Evolutionary conservation across 805 yeast species (phyloP), one percentile per base, ranked within the genome.

Genomic region (Ogataea populi-albae): DNA sequence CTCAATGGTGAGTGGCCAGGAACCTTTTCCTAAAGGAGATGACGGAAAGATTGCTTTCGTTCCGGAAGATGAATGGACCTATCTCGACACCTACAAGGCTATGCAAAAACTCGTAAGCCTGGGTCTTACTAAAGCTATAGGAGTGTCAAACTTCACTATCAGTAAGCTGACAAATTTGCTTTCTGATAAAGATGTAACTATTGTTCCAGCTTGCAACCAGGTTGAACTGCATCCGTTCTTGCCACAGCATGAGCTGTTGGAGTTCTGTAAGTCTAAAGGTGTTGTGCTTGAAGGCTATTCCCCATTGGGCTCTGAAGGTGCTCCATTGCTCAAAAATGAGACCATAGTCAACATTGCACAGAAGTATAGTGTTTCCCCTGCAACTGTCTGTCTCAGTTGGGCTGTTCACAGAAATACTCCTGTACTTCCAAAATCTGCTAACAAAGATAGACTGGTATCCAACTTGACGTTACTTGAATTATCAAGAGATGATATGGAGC

Each of bases 251-350:
- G 79, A 79, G 45, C 66, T 85, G 43, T 54, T 73, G 20, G 70
- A 72, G 20, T 81, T 55, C 58, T 69, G 79, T 54, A 62, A 67
- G 34, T 54, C 62, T 19, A 66, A 83, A 45, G 73, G 67, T 44
- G 80, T 81, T 45, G 59, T 67, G 20, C 61, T 81, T 30, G 84
- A 82, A 57, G 94, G 93, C 8, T 86, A 84, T 64, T 79, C 87
- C 22, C 94, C 95, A 19, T 66, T 86, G 48, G 91, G 88, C 10
- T 71, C 82, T 16, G 62, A 65, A 5, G 72, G 71, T 41, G 73
- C 81, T 15, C 81, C 83, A 7, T 42, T 77, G 6, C 59, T 77
- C 43, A 55, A 61, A 22, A 68, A 77, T 44, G 64, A 62, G 21
- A 57, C 64, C 5, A 51, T 81, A 20, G 40, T 50, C 2, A 61